Base-by-base conservation (phyloP, 768 basidiomycete species). In the Russula olivacea region DNA sequence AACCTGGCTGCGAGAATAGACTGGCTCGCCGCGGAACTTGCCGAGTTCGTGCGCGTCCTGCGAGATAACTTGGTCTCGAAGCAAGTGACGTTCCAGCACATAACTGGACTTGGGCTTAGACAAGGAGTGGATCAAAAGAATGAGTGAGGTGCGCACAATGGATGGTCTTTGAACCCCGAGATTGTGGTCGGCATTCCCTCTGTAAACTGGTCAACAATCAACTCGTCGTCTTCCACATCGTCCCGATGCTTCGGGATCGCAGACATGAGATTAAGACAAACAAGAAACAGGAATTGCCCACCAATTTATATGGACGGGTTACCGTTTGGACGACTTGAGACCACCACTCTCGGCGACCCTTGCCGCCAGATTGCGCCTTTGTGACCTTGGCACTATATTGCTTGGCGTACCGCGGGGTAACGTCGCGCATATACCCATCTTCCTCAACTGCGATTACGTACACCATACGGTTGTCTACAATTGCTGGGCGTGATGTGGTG, bases 361-460 rank as follows among this genome's bases (percentile, higher is more conserved):
- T 84, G 23, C 82, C 81, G n/a, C 81, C 79, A 10, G 85, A 84
- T 72, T 91, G 89, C n/a, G 81, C 76, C 72, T 91, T 91, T n/a
- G 83, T 80, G 15, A 90, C 87, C 73, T 88, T 91, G 2, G 89
- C 84, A 8, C 83, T 83, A 72, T 85, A 97, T 55, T 89, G 83
- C 65, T 80, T 83, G 2, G 93, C 89, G 74, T 98, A 98, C 47
- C 96, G 80, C 36, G 88, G 80, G 0, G 97, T 98, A 4, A 98
- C 89, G 71, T 99, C 97, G 59, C 91, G 81, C 15, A 86, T 93
- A 70, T 84, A 93, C 0, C 91, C 90, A 71, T 99, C 96, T 72
- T 98, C 96, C 73, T 99, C 96, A 47, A 93, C 86, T 1, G 89
- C 95, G 5, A 98, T 73, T 3, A 98, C 97, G 73, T 98, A 99